Percentiles rank a stretch among this genome's conserved stretches.
Evolutionary conservation across 164 flowering plant genomes (phyloP).

Genomic region (Nymphaea thermarum): DNA sequence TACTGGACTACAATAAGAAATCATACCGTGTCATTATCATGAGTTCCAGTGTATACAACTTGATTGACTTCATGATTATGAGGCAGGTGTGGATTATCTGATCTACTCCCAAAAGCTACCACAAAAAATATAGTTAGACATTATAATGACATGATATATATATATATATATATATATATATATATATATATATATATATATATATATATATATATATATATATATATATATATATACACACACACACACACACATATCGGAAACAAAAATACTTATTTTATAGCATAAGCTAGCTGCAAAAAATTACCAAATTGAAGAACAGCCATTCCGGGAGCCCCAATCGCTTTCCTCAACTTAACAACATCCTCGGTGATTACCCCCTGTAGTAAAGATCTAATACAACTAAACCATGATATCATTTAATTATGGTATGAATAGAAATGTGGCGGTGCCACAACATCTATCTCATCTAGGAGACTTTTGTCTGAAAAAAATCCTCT

Average conservation of each 20-base stretch:
- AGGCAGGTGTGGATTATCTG: conserved; percentile 85
- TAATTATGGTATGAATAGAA: too few relatives aligned
- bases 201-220: too few relatives aligned
- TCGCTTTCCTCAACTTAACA: conserved; percentile 68
- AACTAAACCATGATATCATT: too few relatives aligned
- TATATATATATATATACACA: not conserved
- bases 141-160: not conserved
- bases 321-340: conserved; percentile 99
- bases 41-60: conserved; percentile 97
- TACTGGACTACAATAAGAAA: too few relatives aligned
- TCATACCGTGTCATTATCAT: conserved; percentile 95
- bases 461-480: too few relatives aligned
- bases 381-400: conserved; percentile 19
- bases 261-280: too few relatives aligned
- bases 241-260: too few relatives aligned
- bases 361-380: conserved; percentile 98
- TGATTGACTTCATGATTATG: conserved; percentile 89
- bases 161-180: too few relatives aligned
- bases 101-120: conserved; percentile 78
- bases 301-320: conserved; percentile 92
- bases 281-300: conserved; percentile 1
- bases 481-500: too few relatives aligned
- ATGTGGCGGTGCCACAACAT: too few relatives aligned
- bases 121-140: conserved; percentile 1
- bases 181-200: not conserved